Base-by-base conservation (phyloP, 768 basidiomycete genomes). In the Vishniacozyma victoriae region DNA sequence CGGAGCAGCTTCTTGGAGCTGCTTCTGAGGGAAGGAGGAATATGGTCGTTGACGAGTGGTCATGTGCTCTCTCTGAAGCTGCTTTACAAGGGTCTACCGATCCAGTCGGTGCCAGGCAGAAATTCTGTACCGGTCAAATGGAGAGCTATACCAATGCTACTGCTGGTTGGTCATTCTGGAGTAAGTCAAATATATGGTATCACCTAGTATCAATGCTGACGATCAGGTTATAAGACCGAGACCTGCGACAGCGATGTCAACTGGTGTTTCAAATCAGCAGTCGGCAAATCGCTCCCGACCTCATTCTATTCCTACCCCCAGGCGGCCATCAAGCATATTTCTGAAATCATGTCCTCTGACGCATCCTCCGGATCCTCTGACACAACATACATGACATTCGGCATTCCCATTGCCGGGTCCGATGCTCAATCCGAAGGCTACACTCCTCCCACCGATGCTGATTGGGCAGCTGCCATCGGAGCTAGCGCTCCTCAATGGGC, bases 161-260 rank as follows among this genome's bases (percentile, higher is more conserved):
- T 15, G 78, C 81, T 1, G 83, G 85, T 0, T 85, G 82, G 80
- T 71, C 72, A 27, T 85, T 85, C 65, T 85, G 84, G 83, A 77
- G 83, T 83, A 57, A 53, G 80, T 47, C 25, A 62, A 2, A 3
- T 15, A 5, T 13, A 19, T 49, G 23, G 7, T 14, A 6, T 27
- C 1, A 16, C 38, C 44, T 35, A 14, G 19, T 5, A 7, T 36
- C 18, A 4, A 36, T 41, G 24, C 22, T 18, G 52, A 29, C 39
- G 16, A 29, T 13, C 44, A 82, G 80, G 81, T 3, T 84, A 81
- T 55, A 74, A 76, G 46, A 82, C 79, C 52, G 85, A 85, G 59
- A 74, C 70, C 7, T 85, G 83, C 51, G 72, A 76, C 5, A 64
- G 72, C 16, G 82, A 84, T 49, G 74, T 75, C 12, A 82, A 78